phyloP scores from a whole-genome alignment of 305 asterid species.

The Fraxinus xanthoxyloides region DNA sequence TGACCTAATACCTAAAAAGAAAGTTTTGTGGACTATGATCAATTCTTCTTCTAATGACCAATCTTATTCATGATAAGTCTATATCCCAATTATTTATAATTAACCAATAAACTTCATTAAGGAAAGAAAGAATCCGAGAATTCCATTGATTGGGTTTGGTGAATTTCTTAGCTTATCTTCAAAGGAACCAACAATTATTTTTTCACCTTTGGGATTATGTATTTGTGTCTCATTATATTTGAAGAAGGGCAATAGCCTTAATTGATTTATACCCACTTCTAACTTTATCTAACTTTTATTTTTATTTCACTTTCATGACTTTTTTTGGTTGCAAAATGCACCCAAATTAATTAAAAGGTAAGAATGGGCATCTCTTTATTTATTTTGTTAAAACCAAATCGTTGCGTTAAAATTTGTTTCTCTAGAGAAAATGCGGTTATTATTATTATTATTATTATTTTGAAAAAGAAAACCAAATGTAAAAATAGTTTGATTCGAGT shows the following conservation, averaged over 20 bases:
- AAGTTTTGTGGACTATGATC: not conserved
- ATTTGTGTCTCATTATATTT: too few relatives aligned
- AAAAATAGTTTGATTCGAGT: not conserved
- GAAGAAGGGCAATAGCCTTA: too few relatives aligned
- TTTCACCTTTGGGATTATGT: not conserved
- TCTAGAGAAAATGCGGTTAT: too few relatives aligned
- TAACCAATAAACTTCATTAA: not conserved
- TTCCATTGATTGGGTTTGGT: not conserved
- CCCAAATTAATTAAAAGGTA: not conserved
- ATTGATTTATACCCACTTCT: not conserved
- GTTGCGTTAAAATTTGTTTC: not conserved
- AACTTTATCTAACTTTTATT: not conserved
- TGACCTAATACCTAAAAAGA: not conserved
- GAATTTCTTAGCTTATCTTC: not conserved
- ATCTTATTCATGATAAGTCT: not conserved
- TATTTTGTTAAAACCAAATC: not conserved
- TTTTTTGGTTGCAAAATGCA: not conserved
- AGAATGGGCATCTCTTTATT: not conserved
- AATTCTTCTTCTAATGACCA: not conserved
- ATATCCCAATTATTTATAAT: not conserved
- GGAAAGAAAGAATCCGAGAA: not conserved
- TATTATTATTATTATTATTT: too few relatives aligned
- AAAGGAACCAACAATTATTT: not conserved
- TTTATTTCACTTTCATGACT: not conserved
- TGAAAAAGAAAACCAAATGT: not conserved